Evolutionary conservation across 441 rosid genomes (phyloP).

Genomic region (Arabidopsis hybrid): DNA sequence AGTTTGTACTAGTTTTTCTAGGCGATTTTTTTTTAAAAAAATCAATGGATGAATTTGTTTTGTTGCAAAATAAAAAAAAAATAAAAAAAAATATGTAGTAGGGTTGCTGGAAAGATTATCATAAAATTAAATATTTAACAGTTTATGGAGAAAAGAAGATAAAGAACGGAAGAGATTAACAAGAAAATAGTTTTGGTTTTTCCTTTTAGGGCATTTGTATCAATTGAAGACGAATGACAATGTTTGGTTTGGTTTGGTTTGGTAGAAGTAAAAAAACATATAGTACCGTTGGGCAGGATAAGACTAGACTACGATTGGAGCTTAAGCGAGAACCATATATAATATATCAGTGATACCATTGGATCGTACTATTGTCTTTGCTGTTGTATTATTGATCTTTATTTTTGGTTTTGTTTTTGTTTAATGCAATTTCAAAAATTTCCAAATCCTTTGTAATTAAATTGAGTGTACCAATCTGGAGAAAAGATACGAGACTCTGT

Average conservation of each 20-base stretch:
- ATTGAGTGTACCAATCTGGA: slow-evolving; percentile 24
- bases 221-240: neutral
- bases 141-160: neutral
- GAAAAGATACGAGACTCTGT: slow-evolving; percentile 19
- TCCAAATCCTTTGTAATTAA: neutral
- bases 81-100: neutral
- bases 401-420: neutral
- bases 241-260: neutral
- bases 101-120: neutral
- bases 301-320: slow-evolving; percentile 38
- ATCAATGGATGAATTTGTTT: too few species aligned
- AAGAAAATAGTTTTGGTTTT: neutral
- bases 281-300: slow-evolving; percentile 34
- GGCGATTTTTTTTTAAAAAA: too few species aligned
- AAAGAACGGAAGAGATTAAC: neutral
- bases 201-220: neutral
- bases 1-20: too few species aligned
- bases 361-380: neutral
- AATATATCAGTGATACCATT: neutral
- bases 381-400: neutral
- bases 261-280: neutral
- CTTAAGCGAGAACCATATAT: slow-evolving; percentile 32
- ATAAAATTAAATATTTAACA: neutral
- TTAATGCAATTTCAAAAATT: slow-evolving; percentile 15
- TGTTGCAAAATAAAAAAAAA: too few species aligned